Percentiles rank a stretch among this genome's conserved stretches.
Evolutionary conservation across 495 filamentous ascomycete genomes (phyloP).

Genomic region (Glutinoglossum americanum): DNA sequence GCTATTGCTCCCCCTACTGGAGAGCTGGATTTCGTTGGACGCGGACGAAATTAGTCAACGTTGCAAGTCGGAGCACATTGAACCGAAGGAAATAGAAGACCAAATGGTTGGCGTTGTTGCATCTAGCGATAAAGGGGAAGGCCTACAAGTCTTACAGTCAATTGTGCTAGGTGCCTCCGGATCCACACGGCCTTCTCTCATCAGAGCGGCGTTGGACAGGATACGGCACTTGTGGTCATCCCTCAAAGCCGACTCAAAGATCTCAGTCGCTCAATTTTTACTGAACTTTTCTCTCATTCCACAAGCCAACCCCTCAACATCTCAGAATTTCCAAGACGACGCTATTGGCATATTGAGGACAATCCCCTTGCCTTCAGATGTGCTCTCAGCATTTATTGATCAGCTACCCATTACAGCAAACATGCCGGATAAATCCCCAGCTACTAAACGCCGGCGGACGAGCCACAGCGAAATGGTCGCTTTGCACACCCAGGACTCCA

Average conservation of each 20-base stretch:
- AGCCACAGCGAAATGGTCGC: conserved; percentile 38
- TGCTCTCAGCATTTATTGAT: conserved; percentile 46
- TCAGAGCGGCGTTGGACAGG: conserved; percentile 37
- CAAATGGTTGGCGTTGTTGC: conserved; percentile 38
- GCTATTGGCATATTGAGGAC: conserved; percentile 45
- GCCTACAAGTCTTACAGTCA: conserved; percentile 34
- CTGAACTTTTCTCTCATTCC: conserved; percentile 25
- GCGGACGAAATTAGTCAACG: conserved; percentile 19
- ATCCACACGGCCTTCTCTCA: conserved; percentile 23
- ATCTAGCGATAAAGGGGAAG: conserved; percentile 38
- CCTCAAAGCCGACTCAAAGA: conserved; percentile 40
- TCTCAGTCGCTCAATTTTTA: conserved; percentile 35
- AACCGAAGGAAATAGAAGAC: conserved; percentile 32
- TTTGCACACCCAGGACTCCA: conserved; percentile 22
- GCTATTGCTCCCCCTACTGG: conserved; percentile 45
- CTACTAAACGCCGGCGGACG: conserved; percentile 50
- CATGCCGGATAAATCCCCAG: conserved; percentile 34
- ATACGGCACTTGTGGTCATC: conserved; percentile 48
- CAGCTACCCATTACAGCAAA: conserved; percentile 43
- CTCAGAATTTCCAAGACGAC: conserved; percentile 22
- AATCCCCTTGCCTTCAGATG: conserved; percentile 43
- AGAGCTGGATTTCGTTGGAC: conserved; percentile 35
- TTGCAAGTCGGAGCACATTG: conserved; percentile 38
- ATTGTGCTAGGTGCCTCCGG: conserved; percentile 12
- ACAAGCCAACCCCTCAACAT: conserved; percentile 8